These are phyloP conservation scores for Saraca asoca DNA, from an alignment of 331 rosid species.

Conservation along the genomic window DNA sequence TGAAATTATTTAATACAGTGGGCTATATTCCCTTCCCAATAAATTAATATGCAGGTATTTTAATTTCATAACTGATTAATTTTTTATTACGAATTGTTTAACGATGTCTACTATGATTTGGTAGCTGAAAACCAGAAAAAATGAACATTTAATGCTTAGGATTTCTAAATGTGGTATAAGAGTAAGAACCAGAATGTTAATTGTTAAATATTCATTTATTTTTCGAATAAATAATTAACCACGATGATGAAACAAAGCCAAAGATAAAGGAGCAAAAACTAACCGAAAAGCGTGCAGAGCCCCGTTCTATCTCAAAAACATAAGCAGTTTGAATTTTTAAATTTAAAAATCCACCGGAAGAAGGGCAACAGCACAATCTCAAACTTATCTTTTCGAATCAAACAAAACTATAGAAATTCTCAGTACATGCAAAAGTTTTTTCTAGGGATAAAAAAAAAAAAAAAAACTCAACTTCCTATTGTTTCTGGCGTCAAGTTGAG, in stretches of 20 bases:
- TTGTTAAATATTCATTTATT: background rate
- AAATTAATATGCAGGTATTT: slow-evolving; percentile 25
- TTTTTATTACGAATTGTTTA: slow-evolving; percentile 24
- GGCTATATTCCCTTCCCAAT: background rate
- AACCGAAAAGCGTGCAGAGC: slow-evolving; percentile 30
- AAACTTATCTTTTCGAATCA: slow-evolving; percentile 13
- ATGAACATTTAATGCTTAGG: slow-evolving; percentile 18
- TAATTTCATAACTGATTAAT: slow-evolving; percentile 6
- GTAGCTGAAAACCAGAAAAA: slow-evolving; percentile 6
- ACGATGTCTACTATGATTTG: too few relatives aligned
- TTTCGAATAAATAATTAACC: slow-evolving; percentile 14
- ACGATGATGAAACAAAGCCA: slow-evolving; percentile 21
- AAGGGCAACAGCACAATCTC: slow-evolving; percentile 12
- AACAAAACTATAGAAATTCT: slow-evolving; percentile 15
- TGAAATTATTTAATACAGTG: background rate
- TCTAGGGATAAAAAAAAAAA: background rate
- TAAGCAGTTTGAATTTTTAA: slow-evolving; percentile 38
- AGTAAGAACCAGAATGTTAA: slow-evolving; percentile 17
- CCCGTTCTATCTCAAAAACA: slow-evolving; percentile 34
- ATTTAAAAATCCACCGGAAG: slow-evolving; percentile 13
- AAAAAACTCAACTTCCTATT: background rate
- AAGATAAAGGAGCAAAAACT: slow-evolving; percentile 15
- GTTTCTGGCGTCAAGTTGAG: slow-evolving; percentile 23
- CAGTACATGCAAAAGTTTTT: background rate
- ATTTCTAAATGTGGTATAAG: slow-evolving; percentile 15